A percentile compares a stretch with the other conserved stretches of the same genome.
Conservation (phyloP, 495 filamentous ascomycete genomes). For the Cercophora newfieldiana region DNA sequence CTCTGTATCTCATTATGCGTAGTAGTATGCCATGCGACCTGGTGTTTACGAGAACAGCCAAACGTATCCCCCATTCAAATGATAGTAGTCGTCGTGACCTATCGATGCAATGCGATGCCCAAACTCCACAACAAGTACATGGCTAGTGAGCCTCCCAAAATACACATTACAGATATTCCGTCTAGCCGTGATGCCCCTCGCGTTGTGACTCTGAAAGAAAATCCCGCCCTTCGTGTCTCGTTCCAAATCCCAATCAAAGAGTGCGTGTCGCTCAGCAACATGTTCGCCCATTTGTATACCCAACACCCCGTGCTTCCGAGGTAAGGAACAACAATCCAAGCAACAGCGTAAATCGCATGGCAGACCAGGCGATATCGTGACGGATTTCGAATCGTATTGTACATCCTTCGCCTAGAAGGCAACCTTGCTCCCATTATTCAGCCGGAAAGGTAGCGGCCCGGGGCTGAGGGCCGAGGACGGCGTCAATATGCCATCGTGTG, state of each 20-base stretch:
- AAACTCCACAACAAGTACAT: not conserved
- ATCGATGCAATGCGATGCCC: not conserved
- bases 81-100: not conserved
- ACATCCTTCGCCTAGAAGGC: slow-evolving; percentile 24
- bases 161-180: slow-evolving; percentile 2
- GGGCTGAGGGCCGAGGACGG: slow-evolving; percentile 44
- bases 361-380: not conserved
- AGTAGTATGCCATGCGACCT: not conserved
- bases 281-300: not conserved
- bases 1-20: not conserved
- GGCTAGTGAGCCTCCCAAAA: not conserved
- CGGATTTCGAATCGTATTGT: not conserved
- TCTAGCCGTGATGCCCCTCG: not conserved
- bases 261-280: not conserved
- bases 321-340: not conserved
- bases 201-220: not conserved
- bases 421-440: slow-evolving; percentile 31
- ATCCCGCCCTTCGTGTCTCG: not conserved
- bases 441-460: slow-evolving; percentile 29
- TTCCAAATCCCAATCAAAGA: slow-evolving; percentile 1
- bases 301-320: not conserved
- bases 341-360: not conserved
- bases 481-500: slow-evolving; percentile 30
- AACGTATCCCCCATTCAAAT: not conserved
- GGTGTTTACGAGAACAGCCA: not conserved